A percentile compares a stretch with the other conserved stretches of the same genome.
Conservation (phyloP, 139 green algal species). For the Chara braunii region DNA sequence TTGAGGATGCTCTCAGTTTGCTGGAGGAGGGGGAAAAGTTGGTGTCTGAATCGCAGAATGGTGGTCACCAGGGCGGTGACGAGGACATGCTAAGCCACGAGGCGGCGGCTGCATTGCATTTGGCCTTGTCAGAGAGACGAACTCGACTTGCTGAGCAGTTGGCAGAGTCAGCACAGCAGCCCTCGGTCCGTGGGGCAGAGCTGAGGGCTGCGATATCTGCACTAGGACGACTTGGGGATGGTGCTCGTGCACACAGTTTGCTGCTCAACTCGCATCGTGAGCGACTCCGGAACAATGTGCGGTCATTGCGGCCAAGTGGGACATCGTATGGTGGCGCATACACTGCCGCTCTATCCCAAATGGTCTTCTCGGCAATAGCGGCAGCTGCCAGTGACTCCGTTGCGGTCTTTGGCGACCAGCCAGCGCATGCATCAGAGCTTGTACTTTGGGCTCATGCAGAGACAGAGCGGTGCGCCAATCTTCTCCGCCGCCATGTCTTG, state of each 20-base stretch:
- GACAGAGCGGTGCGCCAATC: constrained; percentile 25
- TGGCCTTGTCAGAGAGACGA: constrained; percentile 16
- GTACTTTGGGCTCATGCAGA: constrained; percentile 35
- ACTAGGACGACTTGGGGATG: constrained; percentile 25
- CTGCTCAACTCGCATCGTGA: constrained; percentile 30
- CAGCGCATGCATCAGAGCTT: constrained; percentile 26
- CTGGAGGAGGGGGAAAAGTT: constrained; percentile 36
- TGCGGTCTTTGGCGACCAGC: constrained; percentile 27
- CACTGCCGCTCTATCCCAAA: constrained; percentile 23
- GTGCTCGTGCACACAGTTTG: constrained; percentile 31
- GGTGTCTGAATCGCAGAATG: not conserved
- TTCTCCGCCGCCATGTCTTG: constrained; percentile 28
- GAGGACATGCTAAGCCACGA: not conserved
- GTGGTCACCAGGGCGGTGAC: not conserved
- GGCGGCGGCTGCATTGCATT: not conserved
- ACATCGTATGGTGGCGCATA: constrained; percentile 32
- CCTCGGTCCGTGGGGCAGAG: constrained; percentile 27
- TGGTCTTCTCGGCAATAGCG: constrained; percentile 37
- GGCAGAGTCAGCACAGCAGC: constrained; percentile 27
- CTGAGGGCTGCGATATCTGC: constrained; percentile 25
- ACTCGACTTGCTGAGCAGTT: constrained; percentile 26
- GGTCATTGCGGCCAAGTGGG: constrained; percentile 24
- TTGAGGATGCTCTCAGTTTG: constrained; percentile 18
- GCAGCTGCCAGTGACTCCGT: constrained; percentile 29
- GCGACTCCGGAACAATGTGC: constrained; percentile 5